Conservation (phyloP, 2,329 filamentous ascomycete species). For the Chalara sp. region DNA sequence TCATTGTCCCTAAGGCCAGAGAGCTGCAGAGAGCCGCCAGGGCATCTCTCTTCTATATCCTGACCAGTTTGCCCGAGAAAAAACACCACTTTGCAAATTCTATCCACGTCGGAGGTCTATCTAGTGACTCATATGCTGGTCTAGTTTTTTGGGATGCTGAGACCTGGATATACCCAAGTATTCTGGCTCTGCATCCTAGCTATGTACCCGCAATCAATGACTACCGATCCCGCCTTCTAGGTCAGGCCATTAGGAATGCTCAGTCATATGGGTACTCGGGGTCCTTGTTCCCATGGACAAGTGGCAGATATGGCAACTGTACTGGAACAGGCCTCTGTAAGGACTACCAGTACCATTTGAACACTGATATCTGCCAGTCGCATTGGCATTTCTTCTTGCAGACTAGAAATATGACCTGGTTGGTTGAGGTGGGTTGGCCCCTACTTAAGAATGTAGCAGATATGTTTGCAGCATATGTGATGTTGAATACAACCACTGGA, state of each 20-base stretch:
- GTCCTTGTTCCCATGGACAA: slow-evolving; percentile 13
- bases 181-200: slow-evolving; percentile 53
- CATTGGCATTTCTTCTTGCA: slow-evolving; percentile 4
- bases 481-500: neutral
- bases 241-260: slow-evolving; percentile 15
- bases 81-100: slow-evolving; percentile 51
- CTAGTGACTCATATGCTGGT: slow-evolving; percentile 58
- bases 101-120: slow-evolving; percentile 56
- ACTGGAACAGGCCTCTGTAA: slow-evolving; percentile 12
- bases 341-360: slow-evolving; percentile 17
- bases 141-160: slow-evolving; percentile 30
- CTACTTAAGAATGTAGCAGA: slow-evolving; percentile 8
- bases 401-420: slow-evolving; percentile 7
- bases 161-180: slow-evolving; percentile 36
- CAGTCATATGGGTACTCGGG: slow-evolving; percentile 5
- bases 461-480: slow-evolving; percentile 3
- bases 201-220: slow-evolving; percentile 55
- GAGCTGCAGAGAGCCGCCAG: slow-evolving; percentile 38
- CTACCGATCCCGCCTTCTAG: slow-evolving; percentile 48
- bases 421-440: slow-evolving; percentile 9
- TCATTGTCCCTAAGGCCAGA: slow-evolving; percentile 45
- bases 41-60: slow-evolving; percentile 32
- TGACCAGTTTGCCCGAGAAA: slow-evolving; percentile 37
- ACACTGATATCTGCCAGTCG: slow-evolving; percentile 10
- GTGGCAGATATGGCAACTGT: slow-evolving; percentile 13